These are phyloP conservation scores for Hypoxylon sp. DNA, from an alignment of 2,329 filamentous ascomycete genomes.

Conservation along the genomic window DNA sequence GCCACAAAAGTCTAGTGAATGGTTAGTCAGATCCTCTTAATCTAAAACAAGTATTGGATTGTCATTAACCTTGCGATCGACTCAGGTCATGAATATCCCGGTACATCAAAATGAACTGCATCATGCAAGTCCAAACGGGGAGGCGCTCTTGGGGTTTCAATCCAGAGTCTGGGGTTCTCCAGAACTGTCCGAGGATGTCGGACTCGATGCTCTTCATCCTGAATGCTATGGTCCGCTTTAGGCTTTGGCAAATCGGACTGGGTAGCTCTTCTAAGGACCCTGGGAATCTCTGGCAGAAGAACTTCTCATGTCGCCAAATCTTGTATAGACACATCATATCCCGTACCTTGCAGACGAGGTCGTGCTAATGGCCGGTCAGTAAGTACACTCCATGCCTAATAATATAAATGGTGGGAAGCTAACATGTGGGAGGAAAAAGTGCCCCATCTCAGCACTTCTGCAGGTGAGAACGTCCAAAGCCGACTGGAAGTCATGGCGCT, in stretches of 20 bases:
- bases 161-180: conserved; percentile 30
- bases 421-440: conserved; percentile 43
- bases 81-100: conserved; percentile 54
- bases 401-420: conserved; percentile 26
- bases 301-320: conserved; percentile 60
- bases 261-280: conserved; percentile 52
- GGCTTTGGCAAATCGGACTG: conserved; percentile 46
- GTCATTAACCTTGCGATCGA: conserved; percentile 40
- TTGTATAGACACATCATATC: conserved; percentile 63
- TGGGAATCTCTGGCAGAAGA: conserved; percentile 52
- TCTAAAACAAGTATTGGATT: background rate
- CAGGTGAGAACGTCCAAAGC: conserved; percentile 44
- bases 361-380: conserved; percentile 51
- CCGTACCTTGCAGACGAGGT: conserved; percentile 58
- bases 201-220: conserved; percentile 47
- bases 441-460: conserved; percentile 36
- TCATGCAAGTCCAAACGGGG: conserved; percentile 62
- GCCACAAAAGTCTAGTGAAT: conserved; percentile 25
- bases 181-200: conserved; percentile 42
- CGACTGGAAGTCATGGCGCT: conserved; percentile 43
- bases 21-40: conserved; percentile 30
- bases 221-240: conserved; percentile 45
- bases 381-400: conserved; percentile 24
- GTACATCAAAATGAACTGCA: conserved; percentile 64
- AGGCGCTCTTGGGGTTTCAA: conserved; percentile 53